A percentile compares a stretch with the other conserved stretches of the same genome.
These are phyloP conservation scores for Cenchrus fungigraminus DNA, from an alignment of 176 grass and related monocot genomes.

Conservation along the genomic window DNA sequence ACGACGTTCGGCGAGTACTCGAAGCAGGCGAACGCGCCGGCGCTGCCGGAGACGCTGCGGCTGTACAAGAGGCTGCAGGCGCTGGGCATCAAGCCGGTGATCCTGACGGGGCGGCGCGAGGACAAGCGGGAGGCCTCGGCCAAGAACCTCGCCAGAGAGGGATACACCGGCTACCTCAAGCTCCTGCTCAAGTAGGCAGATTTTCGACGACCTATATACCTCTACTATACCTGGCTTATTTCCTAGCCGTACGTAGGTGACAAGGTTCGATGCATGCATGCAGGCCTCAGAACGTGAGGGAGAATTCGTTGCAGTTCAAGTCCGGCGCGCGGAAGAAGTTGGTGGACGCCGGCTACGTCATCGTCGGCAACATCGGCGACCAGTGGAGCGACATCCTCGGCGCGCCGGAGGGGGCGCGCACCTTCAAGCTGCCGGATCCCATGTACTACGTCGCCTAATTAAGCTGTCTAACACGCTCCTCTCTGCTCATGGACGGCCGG, in stretches of 20 bases:
- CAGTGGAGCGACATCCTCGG: conserved; percentile 67
- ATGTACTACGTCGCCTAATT: conserved; percentile 49
- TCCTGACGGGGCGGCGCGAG: conserved; percentile 27
- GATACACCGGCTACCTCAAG: conserved; percentile 8
- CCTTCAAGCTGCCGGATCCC: conserved; percentile 63
- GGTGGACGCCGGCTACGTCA: conserved; percentile 26
- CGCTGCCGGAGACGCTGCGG: conserved; percentile 26
- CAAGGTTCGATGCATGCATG: neutral
- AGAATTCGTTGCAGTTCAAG: conserved; percentile 28
- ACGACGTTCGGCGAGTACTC: conserved; percentile 1
- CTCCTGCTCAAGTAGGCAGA: conserved; percentile 23
- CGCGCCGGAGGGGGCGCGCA: conserved; percentile 21
- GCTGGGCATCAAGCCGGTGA: conserved; percentile 50
- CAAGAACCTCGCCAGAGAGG: neutral
- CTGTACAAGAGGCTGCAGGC: conserved; percentile 14
- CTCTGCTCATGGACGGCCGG: neutral
- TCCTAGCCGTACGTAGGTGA: no score
- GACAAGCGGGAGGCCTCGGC: conserved; percentile 10
- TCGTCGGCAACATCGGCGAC: conserved; percentile 60
- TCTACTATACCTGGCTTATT: no score
- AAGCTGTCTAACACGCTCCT: neutral
- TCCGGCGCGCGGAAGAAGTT: conserved; percentile 47
- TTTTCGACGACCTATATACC: no score
- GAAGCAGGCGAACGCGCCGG: conserved; percentile 14
- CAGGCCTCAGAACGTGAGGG: neutral